A percentile compares a stretch with the other conserved stretches of the same genome.
Evolutionary conservation across 176 grass and related monocot genomes (phyloP).

Genomic region (Oryza punctata): DNA sequence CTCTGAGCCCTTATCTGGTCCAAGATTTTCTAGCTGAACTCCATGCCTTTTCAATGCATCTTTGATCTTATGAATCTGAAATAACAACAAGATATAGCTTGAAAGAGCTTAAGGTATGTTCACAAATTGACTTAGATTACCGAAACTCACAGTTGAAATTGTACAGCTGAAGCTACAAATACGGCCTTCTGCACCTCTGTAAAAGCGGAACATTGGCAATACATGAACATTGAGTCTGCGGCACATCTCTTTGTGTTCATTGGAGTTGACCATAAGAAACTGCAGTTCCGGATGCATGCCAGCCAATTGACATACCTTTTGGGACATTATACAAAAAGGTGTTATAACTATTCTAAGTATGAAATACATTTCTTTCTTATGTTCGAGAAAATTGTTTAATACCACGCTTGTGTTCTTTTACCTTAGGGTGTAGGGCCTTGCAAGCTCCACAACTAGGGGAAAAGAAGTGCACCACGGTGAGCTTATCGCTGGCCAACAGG

Average conservation of each 20-base stretch:
- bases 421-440: slow-evolving; percentile 66
- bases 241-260: slow-evolving; percentile 52
- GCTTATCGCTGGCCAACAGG: slow-evolving; percentile 53
- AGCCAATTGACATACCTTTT: slow-evolving; percentile 65
- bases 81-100: slow-evolving; percentile 28
- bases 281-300: slow-evolving; percentile 47
- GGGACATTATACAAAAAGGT: slow-evolving; percentile 35
- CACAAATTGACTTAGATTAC: neutral
- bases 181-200: slow-evolving; percentile 53
- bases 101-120: slow-evolving; percentile 14
- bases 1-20: slow-evolving; percentile 43
- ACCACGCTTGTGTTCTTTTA: slow-evolving; percentile 44
- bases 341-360: neutral
- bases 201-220: slow-evolving; percentile 60
- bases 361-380: neutral
- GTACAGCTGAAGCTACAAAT: slow-evolving; percentile 81
- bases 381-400: neutral
- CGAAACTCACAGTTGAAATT: slow-evolving; percentile 49
- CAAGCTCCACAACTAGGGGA: slow-evolving; percentile 66
- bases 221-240: slow-evolving; percentile 39
- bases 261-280: slow-evolving; percentile 61
- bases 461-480: slow-evolving; percentile 61
- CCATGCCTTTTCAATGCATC: slow-evolving; percentile 57
- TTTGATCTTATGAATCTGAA: slow-evolving; percentile 71
- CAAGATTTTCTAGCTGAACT: slow-evolving; percentile 15